These are phyloP conservation scores for Silene vulgaris DNA, from an alignment of 179 eudicot genomes.

Conservation along the genomic window DNA sequence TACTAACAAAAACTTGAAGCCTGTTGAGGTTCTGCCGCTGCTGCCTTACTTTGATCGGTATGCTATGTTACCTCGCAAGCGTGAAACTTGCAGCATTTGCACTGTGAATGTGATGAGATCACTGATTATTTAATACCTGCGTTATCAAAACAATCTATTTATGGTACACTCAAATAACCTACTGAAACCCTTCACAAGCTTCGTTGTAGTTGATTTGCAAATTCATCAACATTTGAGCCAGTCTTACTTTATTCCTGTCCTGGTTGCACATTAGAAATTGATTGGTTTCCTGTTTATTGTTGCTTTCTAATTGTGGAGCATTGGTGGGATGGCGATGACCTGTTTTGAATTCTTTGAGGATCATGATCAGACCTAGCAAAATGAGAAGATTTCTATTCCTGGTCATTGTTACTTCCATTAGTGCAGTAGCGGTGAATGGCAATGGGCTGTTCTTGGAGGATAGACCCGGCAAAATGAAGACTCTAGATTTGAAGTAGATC, in stretches of 20 bases:
- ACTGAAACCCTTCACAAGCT: background rate
- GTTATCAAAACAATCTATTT: background rate
- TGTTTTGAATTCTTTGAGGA: background rate
- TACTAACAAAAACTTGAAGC: conserved; percentile 58
- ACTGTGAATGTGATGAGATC: conserved; percentile 4
- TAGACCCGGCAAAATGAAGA: background rate
- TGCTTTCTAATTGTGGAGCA: background rate
- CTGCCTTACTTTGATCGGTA: conserved; percentile 93
- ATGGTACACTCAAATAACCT: conserved; percentile 4
- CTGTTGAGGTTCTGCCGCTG: conserved; percentile 74
- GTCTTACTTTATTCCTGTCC: background rate
- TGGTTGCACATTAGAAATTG: background rate
- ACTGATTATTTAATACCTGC: background rate
- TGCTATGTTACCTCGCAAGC: conserved; percentile 6
- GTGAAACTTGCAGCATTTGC: conserved; percentile 5
- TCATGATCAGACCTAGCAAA: background rate
- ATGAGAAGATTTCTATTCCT: background rate
- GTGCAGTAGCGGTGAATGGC: background rate
- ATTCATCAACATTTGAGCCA: conserved; percentile 4
- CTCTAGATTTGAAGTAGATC: background rate
- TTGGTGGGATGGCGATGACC: background rate
- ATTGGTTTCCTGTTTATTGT: background rate
- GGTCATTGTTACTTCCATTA: background rate
- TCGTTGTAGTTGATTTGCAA: background rate
- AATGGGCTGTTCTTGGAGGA: background rate